phyloP scores from a whole-genome alignment of 2,329 filamentous ascomycete genomes.

The Gremmenia infestans region DNA sequence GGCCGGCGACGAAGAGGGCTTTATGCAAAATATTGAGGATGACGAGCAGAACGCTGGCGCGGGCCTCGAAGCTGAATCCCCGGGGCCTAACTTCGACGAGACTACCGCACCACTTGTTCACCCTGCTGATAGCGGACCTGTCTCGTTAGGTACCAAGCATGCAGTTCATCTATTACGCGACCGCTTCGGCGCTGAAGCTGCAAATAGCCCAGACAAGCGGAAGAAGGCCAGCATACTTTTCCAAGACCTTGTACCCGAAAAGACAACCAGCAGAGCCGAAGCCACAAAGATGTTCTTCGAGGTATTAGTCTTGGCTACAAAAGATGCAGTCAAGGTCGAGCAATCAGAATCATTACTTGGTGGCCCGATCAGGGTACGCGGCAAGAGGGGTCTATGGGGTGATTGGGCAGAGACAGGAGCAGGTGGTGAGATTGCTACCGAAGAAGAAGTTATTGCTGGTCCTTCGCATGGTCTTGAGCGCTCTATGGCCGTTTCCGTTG shows the following conservation, averaged over 20 bases:
- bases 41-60: slow-evolving; percentile 44
- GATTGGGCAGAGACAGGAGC: slow-evolving; percentile 83
- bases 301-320: slow-evolving; percentile 89
- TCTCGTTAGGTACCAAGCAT: slow-evolving; percentile 89
- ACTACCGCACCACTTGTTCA: slow-evolving; percentile 72
- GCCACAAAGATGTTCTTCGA: slow-evolving; percentile 99
- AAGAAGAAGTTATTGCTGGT: slow-evolving; percentile 16
- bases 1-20: slow-evolving; percentile 49
- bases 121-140: slow-evolving; percentile 76
- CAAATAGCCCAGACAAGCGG: slow-evolving; percentile 64
- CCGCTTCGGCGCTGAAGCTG: slow-evolving; percentile 71
- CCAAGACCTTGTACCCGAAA: slow-evolving; percentile 83
- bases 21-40: slow-evolving; percentile 39
- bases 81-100: slow-evolving; percentile 67
- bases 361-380: slow-evolving; percentile 74
- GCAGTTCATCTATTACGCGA: slow-evolving; percentile 93
- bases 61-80: slow-evolving; percentile 36
- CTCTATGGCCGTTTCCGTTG: slow-evolving; percentile 18
- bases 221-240: slow-evolving; percentile 77
- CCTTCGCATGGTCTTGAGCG: slow-evolving; percentile 17
- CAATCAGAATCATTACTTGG: slow-evolving; percentile 70
- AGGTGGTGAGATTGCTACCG: slow-evolving; percentile 51
- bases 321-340: slow-evolving; percentile 96
- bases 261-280: slow-evolving; percentile 75
- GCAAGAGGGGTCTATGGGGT: slow-evolving; percentile 95